phyloP scores from a whole-genome alignment of 768 basidiomycete genomes.

The Russula sp. region DNA sequence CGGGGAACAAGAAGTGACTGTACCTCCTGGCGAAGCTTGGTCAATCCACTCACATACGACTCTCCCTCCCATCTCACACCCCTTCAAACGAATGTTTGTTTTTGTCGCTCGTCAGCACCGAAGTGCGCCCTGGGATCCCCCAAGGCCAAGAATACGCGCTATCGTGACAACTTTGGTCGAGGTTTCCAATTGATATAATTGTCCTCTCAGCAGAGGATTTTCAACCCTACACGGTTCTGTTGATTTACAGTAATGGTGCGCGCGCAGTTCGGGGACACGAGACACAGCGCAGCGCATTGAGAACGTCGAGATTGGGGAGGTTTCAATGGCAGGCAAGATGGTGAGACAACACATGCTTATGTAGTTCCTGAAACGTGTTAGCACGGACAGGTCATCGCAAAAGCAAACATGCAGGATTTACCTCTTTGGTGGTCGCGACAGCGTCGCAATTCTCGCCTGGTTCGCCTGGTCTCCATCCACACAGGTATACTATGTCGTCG shows the following conservation, averaged over 20 bases:
- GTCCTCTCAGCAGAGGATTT: no score
- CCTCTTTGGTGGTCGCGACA: slow-evolving; percentile 8
- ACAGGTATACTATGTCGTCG: slow-evolving; percentile 25
- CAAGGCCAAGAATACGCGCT: background rate
- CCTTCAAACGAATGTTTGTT: no score
- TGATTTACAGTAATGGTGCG: background rate
- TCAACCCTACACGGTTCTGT: background rate
- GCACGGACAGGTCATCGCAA: background rate
- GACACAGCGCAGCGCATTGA: background rate
- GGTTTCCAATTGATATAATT: no score
- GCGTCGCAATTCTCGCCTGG: background rate
- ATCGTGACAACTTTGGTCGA: no score
- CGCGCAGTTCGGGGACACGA: background rate
- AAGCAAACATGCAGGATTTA: background rate
- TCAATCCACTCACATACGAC: background rate
- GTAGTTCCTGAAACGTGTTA: slow-evolving; percentile 16
- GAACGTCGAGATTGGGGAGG: background rate
- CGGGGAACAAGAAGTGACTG: background rate
- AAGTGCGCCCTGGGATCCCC: background rate
- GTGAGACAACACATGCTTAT: slow-evolving; percentile 18
- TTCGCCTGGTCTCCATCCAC: slow-evolving; percentile 22
- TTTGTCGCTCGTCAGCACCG: background rate
- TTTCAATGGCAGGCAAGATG: slow-evolving; percentile 24
- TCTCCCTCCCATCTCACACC: background rate
- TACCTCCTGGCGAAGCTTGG: background rate